Conservation (phyloP, 1,284 basidiomycete genomes). For the Austroboletus niveus region DNA sequence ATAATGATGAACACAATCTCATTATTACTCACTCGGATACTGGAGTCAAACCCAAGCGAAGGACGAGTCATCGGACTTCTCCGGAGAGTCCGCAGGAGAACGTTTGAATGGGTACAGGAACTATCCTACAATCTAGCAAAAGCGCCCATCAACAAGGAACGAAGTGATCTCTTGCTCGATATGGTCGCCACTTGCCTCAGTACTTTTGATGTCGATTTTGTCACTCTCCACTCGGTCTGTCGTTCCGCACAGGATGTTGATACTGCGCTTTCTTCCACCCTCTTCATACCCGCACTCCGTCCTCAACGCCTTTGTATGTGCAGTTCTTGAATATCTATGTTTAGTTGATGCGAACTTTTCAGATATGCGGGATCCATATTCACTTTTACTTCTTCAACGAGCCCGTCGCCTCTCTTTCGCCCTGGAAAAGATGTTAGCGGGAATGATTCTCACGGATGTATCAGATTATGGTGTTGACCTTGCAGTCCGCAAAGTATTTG, state of each 20-base stretch:
- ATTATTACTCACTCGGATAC: background rate
- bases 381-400: background rate
- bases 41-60: background rate
- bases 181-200: background rate
- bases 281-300: background rate
- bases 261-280: background rate
- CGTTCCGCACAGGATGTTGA: background rate
- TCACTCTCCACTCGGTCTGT: background rate
- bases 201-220: background rate
- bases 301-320: background rate
- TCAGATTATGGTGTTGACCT: slow-evolving; percentile 27
- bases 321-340: background rate
- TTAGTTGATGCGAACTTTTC: background rate
- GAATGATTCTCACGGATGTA: background rate
- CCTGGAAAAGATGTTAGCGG: background rate
- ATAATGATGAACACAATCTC: background rate
- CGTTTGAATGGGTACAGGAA: background rate
- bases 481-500: slow-evolving; percentile 35
- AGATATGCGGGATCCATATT: background rate
- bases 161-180: background rate
- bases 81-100: background rate
- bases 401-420: background rate
- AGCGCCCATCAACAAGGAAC: background rate
- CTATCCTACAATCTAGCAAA: background rate
- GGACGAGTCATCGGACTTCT: background rate